Conservation (phyloP, 2,329 filamentous ascomycete genomes). For the Fusarium sp. region DNA sequence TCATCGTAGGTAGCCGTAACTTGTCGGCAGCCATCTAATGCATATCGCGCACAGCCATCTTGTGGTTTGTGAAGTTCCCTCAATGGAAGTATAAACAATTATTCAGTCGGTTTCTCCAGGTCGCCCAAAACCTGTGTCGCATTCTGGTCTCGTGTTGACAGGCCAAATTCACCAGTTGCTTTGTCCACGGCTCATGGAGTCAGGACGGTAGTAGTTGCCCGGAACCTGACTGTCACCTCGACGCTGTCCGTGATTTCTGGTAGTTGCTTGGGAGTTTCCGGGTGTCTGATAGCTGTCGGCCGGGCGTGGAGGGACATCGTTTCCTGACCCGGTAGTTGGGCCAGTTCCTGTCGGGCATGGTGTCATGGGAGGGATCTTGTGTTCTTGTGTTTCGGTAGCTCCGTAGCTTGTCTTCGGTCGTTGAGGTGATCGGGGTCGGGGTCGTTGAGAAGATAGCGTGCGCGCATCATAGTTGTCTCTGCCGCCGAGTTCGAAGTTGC, state of each 20-base stretch:
- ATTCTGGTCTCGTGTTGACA: conserved; percentile 7
- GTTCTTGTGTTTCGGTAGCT: neutral
- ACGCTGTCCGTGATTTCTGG: no score
- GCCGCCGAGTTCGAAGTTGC: neutral
- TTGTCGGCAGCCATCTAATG: neutral
- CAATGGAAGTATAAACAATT: neutral
- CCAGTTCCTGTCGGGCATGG: neutral
- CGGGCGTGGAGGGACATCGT: no score
- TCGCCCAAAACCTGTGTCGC: neutral
- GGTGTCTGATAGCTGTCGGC: no score
- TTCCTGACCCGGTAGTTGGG: neutral
- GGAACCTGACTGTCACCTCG: neutral
- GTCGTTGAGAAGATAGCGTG: neutral
- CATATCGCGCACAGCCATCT: neutral
- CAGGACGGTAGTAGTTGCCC: rapidly evolving
- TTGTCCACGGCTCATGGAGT: conserved; percentile 12
- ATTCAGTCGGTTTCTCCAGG: rapidly evolving
- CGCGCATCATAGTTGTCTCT: neutral
- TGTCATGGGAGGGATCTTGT: no score
- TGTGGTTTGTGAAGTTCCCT: neutral
- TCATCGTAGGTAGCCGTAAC: neutral
- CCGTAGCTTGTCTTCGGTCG: neutral
- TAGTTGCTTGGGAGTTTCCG: no score
- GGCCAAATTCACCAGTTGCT: conserved; percentile 7
- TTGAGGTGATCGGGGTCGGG: neutral